Base-by-base conservation (phyloP, 306 rosid species). In the Geum urbanum region DNA sequence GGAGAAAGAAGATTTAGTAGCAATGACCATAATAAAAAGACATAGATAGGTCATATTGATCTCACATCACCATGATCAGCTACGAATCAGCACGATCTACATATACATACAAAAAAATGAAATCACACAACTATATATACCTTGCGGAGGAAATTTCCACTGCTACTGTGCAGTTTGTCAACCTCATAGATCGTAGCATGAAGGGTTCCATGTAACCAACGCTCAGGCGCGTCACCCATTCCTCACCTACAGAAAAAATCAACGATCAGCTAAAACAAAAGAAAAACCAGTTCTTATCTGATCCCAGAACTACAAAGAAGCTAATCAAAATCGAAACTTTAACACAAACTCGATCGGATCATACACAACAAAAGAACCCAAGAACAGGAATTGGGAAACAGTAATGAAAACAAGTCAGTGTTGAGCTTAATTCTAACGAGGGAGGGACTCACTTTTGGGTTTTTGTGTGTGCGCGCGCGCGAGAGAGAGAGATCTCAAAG, bases 161-260 rank as follows among this genome's bases (percentile, higher is more conserved):
- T 84, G 6, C 80, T 82, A 7, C 50, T 40, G 2, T 74, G 67
- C 70, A 94, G 78, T 69, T 19, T 78, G 67, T 94, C 97, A 6
- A 94, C 88, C 88, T 90, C 98, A 40, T 59, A 88, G 84, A 94
- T 76, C 60, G 98, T 88, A 39, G 70, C 98, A 50, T 94, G 98
- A 63, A 94, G 97, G 72, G 88, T 90, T 0, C 98, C 98, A 59
- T 94, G 98, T 52, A 94, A 92, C 83, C 83, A 80, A 72, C 62
- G 74, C 44, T 78, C 60, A 74, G 81, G 18, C 8, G 64, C 11
- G 46, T 69, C 74, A 49, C 92, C 90, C 98, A 94, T 92, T 76
- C 81, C 63, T 79, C 88, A 84, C 87, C 98, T 92, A 69, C 74
- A 76, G n/a, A 22, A 16, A 56, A 56, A 47, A 47, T 32, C 19